A percentile compares a stretch with the other conserved stretches of the same genome.
Conservation (phyloP, 768 basidiomycete genomes). For the Lactarius tabidus region DNA sequence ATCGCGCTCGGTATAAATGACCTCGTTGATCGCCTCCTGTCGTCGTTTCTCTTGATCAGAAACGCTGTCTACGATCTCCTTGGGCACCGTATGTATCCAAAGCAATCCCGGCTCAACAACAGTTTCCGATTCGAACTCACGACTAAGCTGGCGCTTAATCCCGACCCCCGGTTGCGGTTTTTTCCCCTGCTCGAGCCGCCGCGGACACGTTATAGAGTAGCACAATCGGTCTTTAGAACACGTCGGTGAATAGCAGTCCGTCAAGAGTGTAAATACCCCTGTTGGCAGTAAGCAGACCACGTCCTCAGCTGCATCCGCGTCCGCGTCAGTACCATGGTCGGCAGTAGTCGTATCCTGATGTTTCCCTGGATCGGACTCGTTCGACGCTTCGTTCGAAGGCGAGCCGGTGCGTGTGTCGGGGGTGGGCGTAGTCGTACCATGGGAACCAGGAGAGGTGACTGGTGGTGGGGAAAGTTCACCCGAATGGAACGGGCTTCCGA, state of each 20-base stretch:
- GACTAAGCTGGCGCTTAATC: slow-evolving; percentile 61
- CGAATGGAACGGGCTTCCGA: slow-evolving; percentile 82
- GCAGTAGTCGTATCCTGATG: too few species aligned
- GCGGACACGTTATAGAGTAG: slow-evolving; percentile 95
- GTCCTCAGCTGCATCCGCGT: too few species aligned
- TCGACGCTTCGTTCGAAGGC: slow-evolving; percentile 30
- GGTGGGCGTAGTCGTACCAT: slow-evolving; percentile 2
- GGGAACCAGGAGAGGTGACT: too few species aligned
- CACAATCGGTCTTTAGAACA: slow-evolving; percentile 90
- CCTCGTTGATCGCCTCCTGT: slow-evolving; percentile 98
- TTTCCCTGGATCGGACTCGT: too few species aligned
- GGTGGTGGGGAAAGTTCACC: too few species aligned
- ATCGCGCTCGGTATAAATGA: slow-evolving; percentile 91
- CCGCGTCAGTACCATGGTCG: too few species aligned
- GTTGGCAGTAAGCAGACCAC: slow-evolving; percentile 71
- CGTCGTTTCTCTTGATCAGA: too few species aligned
- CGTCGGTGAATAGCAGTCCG: slow-evolving; percentile 97
- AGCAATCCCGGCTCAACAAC: slow-evolving; percentile 74
- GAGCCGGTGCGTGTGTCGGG: slow-evolving; percentile 25
- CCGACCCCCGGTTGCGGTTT: slow-evolving; percentile 83
- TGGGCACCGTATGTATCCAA: slow-evolving; percentile 96
- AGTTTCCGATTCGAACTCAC: slow-evolving; percentile 75
- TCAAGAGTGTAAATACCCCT: slow-evolving; percentile 96
- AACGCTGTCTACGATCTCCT: slow-evolving; percentile 92
- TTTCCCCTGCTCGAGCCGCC: slow-evolving; percentile 94